Conservation (phyloP, 148 eudicot species). For the Cornus florida region DNA sequence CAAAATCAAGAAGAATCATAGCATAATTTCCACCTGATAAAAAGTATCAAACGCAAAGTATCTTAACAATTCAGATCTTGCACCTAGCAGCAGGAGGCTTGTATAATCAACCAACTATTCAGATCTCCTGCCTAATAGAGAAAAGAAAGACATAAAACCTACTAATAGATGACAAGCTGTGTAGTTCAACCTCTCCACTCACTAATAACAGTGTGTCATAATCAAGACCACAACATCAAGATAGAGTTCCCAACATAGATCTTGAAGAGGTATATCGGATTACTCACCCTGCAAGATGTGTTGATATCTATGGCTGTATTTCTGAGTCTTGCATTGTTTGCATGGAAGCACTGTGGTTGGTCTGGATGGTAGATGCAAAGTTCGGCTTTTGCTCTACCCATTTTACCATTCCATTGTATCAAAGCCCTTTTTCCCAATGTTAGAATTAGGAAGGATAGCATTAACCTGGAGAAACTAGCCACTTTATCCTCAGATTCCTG, state of each 20-base stretch:
- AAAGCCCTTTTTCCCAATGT: slow-evolving; percentile 21
- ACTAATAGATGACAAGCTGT: background rate
- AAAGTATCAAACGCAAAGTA: background rate
- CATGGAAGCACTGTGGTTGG: slow-evolving; percentile 38
- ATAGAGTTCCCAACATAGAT: too few species aligned
- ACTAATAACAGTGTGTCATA: background rate
- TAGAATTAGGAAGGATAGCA: slow-evolving; percentile 14
- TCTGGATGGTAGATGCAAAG: slow-evolving; percentile 25
- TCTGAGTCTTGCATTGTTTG: slow-evolving; percentile 38
- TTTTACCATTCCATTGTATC: slow-evolving; percentile 33
- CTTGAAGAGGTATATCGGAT: background rate
- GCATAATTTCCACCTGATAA: background rate
- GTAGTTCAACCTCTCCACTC: background rate
- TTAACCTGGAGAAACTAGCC: slow-evolving; percentile 23
- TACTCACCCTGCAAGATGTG: slow-evolving; percentile 52
- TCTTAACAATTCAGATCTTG: background rate
- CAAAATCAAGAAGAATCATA: background rate
- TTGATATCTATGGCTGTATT: slow-evolving; percentile 42
- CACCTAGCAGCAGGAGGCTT: background rate
- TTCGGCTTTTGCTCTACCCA: slow-evolving; percentile 22
- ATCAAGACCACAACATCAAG: too few species aligned
- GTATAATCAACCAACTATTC: background rate
- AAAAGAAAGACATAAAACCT: background rate
- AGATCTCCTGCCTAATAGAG: background rate
- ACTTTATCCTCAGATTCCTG: slow-evolving; percentile 28